Conservation (phyloP, 192 early-diverging fungal genomes). For the Umbelopsis sp. region DNA sequence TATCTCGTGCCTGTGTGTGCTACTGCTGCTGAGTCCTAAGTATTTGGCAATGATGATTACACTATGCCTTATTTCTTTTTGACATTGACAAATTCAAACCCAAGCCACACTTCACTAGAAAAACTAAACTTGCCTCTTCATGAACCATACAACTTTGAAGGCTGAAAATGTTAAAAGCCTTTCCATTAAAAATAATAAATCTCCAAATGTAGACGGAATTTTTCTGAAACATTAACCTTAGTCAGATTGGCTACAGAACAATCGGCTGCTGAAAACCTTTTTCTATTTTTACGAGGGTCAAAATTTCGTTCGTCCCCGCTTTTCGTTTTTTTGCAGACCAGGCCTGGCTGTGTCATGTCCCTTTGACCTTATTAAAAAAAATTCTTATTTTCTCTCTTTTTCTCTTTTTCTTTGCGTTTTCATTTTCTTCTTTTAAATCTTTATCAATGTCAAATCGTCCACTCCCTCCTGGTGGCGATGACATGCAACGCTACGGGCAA, state of each 20-base stretch:
- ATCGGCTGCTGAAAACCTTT: neutral
- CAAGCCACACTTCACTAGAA: neutral
- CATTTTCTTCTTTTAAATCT: neutral
- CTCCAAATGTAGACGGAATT: neutral
- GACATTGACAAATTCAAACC: constrained; percentile 3
- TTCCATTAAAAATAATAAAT: neutral
- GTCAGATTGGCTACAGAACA: neutral
- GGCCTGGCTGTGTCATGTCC: neutral
- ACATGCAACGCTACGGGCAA: neutral
- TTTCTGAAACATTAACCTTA: neutral
- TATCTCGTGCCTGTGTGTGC: constrained; percentile 14
- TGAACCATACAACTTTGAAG: neutral
- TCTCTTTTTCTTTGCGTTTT: neutral
- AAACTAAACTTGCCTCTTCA: neutral
- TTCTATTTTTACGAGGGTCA: neutral
- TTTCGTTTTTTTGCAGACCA: too few species aligned
- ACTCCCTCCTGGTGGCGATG: constrained; percentile 1
- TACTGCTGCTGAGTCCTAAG: neutral
- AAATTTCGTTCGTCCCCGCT: neutral
- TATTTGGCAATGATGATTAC: neutral
- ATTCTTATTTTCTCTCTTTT: constrained; percentile 8
- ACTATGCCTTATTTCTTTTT: neutral
- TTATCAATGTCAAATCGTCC: constrained; percentile 6
- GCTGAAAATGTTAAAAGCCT: too few species aligned
- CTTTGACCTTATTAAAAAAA: neutral